These are phyloP conservation scores for Hermanozyma aechmeae DNA, from an alignment of 805 yeast species.

Conservation along the genomic window DNA sequence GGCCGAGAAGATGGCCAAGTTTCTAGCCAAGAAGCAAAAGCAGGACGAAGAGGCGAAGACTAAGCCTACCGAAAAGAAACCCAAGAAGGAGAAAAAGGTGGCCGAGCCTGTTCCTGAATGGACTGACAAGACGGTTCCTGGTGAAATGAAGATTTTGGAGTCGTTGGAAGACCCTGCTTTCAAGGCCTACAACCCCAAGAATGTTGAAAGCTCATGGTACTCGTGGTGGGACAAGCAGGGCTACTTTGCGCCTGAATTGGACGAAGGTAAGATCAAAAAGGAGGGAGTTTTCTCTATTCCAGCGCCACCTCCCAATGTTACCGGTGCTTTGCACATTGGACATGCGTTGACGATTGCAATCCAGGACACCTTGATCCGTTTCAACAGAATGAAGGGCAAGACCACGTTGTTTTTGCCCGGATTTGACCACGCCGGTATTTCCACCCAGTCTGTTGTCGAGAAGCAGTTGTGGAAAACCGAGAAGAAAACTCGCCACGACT, in stretches of 20 bases:
- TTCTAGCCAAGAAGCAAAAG: conserved; percentile 72
- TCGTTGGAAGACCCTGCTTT: conserved; percentile 86
- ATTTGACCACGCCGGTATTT: conserved; percentile 98
- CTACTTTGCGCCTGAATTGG: conserved; percentile 78
- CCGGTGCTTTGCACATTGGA: conserved; percentile 98
- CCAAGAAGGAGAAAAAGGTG: conserved; percentile 58
- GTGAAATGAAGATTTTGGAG: conserved; percentile 85
- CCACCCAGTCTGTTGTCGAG: conserved; percentile 97
- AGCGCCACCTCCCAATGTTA: conserved; percentile 99
- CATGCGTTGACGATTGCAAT: conserved; percentile 94
- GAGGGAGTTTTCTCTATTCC: conserved; percentile 87
- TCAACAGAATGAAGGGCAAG: conserved; percentile 94
- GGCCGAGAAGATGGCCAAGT: conserved; percentile 82
- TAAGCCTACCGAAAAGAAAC: conserved; percentile 44
- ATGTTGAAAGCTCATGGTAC: conserved; percentile 96
- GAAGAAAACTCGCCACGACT: conserved; percentile 86
- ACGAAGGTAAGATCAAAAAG: conserved; percentile 66
- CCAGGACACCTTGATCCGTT: conserved; percentile 89
- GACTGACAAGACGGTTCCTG: conserved; percentile 73
- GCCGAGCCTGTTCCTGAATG: conserved; percentile 76
- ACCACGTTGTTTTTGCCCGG: conserved; percentile 92
- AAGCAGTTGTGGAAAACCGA: conserved; percentile 87
- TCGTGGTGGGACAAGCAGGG: conserved; percentile 93
- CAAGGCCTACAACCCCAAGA: conserved; percentile 87
- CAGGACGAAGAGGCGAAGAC: conserved; percentile 37